phyloP scores from a whole-genome alignment of 2,329 filamentous ascomycete species.

The Calonectria leucothoes region DNA sequence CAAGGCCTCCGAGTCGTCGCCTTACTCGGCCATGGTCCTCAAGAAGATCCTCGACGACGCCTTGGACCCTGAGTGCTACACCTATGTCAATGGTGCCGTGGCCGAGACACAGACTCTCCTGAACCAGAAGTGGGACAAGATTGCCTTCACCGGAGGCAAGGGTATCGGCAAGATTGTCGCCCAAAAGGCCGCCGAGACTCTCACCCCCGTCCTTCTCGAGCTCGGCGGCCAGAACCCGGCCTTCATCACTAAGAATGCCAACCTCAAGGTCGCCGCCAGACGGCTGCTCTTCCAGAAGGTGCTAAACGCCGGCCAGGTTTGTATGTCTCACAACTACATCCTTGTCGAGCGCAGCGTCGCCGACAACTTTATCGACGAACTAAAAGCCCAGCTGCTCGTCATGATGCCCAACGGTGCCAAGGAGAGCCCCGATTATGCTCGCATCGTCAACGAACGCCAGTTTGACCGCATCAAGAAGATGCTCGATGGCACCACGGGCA shows the following conservation, averaged over 20 bases:
- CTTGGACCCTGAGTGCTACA: slow-evolving; percentile 82
- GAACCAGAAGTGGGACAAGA: slow-evolving; percentile 95
- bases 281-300: slow-evolving; percentile 91
- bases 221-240: slow-evolving; percentile 93
- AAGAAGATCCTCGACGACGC: slow-evolving; percentile 80
- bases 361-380: slow-evolving; percentile 76
- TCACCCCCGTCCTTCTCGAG: slow-evolving; percentile 91
- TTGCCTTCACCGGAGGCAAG: slow-evolving; percentile 91
- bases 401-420: slow-evolving; percentile 89
- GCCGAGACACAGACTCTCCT: slow-evolving; percentile 85
- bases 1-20: slow-evolving; percentile 89
- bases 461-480: slow-evolving; percentile 89
- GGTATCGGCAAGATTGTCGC: slow-evolving; percentile 87
- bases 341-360: slow-evolving; percentile 82
- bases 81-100: slow-evolving; percentile 82
- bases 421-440: slow-evolving; percentile 80
- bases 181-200: slow-evolving; percentile 87
- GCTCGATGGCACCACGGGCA: slow-evolving; percentile 86
- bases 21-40: slow-evolving; percentile 80
- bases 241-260: slow-evolving; percentile 86
- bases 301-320: slow-evolving; percentile 89
- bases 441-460: slow-evolving; percentile 83
- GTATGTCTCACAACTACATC: slow-evolving; percentile 92
- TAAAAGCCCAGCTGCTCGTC: slow-evolving; percentile 77
- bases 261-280: slow-evolving; percentile 83